phyloP scores from a whole-genome alignment of 441 rosid genomes.

The Theobroma grandiflorum region DNA sequence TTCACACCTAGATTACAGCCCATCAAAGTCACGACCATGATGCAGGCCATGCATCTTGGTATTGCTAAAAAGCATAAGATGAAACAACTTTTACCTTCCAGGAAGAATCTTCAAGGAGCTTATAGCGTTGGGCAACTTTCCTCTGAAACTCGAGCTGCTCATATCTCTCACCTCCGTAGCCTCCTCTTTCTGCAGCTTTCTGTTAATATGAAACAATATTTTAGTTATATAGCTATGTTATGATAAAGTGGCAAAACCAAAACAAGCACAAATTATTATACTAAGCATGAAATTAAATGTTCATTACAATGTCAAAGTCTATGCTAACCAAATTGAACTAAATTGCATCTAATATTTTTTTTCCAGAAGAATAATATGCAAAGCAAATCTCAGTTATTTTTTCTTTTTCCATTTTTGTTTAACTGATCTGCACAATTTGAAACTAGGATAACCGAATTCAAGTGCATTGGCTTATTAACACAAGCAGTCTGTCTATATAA shows the following conservation, averaged over 20 bases:
- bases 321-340: background rate
- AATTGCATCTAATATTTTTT: background rate
- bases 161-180: constrained; percentile 93
- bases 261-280: constrained; percentile 4
- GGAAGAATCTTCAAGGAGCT: constrained; percentile 67
- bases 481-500: background rate
- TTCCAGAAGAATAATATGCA: background rate
- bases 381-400: background rate
- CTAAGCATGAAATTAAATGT: background rate
- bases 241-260: background rate
- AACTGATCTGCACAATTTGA: background rate
- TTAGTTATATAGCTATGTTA: background rate
- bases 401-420: background rate
- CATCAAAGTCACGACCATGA: background rate
- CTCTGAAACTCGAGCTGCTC: constrained; percentile 86
- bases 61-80: background rate
- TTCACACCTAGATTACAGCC: background rate
- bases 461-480: background rate
- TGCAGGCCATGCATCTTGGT: background rate
- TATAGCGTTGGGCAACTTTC: constrained; percentile 72
- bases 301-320: constrained; percentile 3
- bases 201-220: constrained; percentile 33
- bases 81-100: constrained; percentile 67
- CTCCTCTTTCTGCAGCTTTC: constrained; percentile 97
- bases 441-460: background rate